Evolutionary conservation across 805 yeast genomes (phyloP).

Genomic region (Ogataea kodamae): DNA sequence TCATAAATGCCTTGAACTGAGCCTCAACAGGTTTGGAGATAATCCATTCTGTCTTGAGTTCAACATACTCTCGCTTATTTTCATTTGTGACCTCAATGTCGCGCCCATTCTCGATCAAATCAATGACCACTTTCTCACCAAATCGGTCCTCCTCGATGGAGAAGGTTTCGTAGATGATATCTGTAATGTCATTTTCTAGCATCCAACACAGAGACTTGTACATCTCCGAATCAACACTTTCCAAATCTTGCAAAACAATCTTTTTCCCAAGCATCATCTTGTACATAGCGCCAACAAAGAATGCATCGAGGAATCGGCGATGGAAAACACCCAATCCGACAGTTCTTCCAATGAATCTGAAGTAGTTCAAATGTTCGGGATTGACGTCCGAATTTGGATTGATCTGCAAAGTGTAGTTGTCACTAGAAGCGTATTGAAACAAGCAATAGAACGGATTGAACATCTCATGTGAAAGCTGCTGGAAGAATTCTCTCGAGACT

Average conservation of each 20-base stretch:
- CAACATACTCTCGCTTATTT: slow-evolving; percentile 92
- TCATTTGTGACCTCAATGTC: slow-evolving; percentile 91
- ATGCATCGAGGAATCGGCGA: slow-evolving; percentile 94
- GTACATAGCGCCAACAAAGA: slow-evolving; percentile 96
- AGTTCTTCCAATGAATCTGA: slow-evolving; percentile 97
- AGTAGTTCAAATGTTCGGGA: slow-evolving; percentile 96
- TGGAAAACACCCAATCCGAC: slow-evolving; percentile 98
- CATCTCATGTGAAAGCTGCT: slow-evolving; percentile 95
- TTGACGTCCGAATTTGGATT: slow-evolving; percentile 96
- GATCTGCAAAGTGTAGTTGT: slow-evolving; percentile 95
- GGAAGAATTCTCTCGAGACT: slow-evolving; percentile 96
- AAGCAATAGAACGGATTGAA: slow-evolving; percentile 97
- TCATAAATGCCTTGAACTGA: slow-evolving; percentile 93
- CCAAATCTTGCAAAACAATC: slow-evolving; percentile 95
- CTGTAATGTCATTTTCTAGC: slow-evolving; percentile 89
- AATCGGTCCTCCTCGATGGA: slow-evolving; percentile 85
- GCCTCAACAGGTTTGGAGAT: slow-evolving; percentile 89
- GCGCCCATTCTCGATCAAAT: slow-evolving; percentile 84
- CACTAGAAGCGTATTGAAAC: slow-evolving; percentile 96
- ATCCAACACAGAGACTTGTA: slow-evolving; percentile 95
- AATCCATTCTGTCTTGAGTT: slow-evolving; percentile 93
- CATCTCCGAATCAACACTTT: slow-evolving; percentile 97
- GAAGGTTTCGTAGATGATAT: slow-evolving; percentile 82
- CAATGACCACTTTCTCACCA: slow-evolving; percentile 87
- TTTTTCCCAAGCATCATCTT: slow-evolving; percentile 96